Evolutionary conservation across 2,329 filamentous ascomycete species (phyloP), one percentile per base, ranked within the genome.

Genomic region (Paraconiothyrium brasiliense): DNA sequence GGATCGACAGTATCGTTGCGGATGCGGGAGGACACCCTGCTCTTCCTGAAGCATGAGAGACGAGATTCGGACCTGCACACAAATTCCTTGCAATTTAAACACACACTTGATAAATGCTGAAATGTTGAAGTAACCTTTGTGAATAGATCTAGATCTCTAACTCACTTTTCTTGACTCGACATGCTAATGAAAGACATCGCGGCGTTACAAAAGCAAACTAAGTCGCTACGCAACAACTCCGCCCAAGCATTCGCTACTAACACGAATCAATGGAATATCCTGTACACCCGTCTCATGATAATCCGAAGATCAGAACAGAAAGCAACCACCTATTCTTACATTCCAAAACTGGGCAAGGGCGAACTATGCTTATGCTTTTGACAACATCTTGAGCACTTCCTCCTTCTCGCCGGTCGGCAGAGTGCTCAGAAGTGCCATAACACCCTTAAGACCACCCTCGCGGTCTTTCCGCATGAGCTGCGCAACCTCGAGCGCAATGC

Each of bases 341-440:
- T 13, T 60, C 49, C 48, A 54, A 34, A 13, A 3, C 51, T 13
- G 22, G 1, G 1, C 11, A 27, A 30, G 6, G 20, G 35, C 51
- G 11, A 10, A 20, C 6, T 46, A 46, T 24, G 14, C 27, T 54
- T 76, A 84, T 51, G 80, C 80, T 73, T 77, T 80, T 39, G 70
- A 69, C 67, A 84, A 63, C 72, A 78, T 85, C 78, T 85, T 87
- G 59, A 97, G 84, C 57, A 96, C 86, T 79, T 91, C 88, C 80
- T 97, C 93, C 78, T 93, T 91, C 85, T 99, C 94, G 67, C 88
- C 89, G 54, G 94, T 90, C 20, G 94, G 93, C 83, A 99, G 87
- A 78, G 94, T 93, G 72, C 90, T 89, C 70, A 98, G 82, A 66
- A 97, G 87, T 69, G 94, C 90, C 73, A 93, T 89, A 24, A 99